Conservation (phyloP, 345 rosid species). For the Gossypium turneri region DNA sequence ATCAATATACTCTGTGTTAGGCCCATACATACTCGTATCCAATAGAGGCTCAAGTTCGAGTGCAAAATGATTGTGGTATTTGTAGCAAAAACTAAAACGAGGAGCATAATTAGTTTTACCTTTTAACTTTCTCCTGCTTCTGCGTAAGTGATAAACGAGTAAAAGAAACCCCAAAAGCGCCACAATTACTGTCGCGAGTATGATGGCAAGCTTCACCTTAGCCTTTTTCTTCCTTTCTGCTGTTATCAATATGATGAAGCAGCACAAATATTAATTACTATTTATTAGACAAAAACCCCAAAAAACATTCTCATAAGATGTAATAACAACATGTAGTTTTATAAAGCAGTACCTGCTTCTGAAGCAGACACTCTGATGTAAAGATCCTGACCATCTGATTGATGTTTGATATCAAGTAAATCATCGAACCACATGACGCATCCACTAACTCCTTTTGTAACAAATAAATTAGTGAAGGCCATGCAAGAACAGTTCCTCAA, state of each 20-base stretch:
- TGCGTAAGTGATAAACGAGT: neutral
- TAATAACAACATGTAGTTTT: slow-evolving; percentile 8
- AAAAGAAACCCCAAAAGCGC: neutral
- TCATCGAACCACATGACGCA: slow-evolving; percentile 19
- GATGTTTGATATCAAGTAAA: slow-evolving; percentile 17
- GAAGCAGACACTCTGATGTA: slow-evolving; percentile 49
- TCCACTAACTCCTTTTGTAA: slow-evolving; percentile 10
- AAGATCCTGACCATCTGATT: slow-evolving; percentile 35
- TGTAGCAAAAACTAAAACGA: too few relatives aligned
- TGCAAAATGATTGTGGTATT: too few relatives aligned
- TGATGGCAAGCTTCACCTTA: neutral
- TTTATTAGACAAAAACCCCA: neutral
- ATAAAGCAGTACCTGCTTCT: neutral
- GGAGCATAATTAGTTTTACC: slow-evolving; percentile 8
- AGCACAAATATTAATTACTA: neutral
- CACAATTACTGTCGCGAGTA: neutral
- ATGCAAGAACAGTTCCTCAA: slow-evolving; percentile 18
- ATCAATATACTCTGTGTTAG: too few relatives aligned
- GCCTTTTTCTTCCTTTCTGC: neutral
- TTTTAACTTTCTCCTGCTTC: neutral
- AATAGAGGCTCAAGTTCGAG: too few relatives aligned
- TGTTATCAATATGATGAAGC: neutral
- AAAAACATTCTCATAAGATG: neutral
- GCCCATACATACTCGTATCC: too few relatives aligned
- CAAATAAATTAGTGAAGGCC: slow-evolving; percentile 2